Base-by-base conservation (phyloP, 768 basidiomycete species). In the Coprinopsis sp. region DNA sequence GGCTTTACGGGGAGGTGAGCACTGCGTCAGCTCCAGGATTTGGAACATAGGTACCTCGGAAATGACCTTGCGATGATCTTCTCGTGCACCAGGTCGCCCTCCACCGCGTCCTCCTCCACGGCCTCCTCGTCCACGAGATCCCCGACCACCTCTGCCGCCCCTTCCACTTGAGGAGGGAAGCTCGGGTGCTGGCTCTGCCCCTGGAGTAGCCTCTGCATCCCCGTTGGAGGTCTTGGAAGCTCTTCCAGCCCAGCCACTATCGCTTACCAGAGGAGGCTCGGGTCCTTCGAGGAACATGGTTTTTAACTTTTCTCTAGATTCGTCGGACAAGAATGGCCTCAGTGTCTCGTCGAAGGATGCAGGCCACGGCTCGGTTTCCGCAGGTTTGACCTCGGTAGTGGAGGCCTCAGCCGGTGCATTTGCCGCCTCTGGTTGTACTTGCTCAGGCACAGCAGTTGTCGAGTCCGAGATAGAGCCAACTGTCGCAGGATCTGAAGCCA, bases 241-340 rank as follows among this genome's bases (percentile, higher is more conserved):
- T 45, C 79, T 76, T 30, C 73, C 71, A 21, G 65, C 79, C 89
- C 88, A 93, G 8, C 91, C 91, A 46, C 64, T 68, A 64, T 93
- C 89, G 51, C 80, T 81, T 33, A 78, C 71, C 49, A 81, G 72
- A 0, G 88, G 87, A 28, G 87, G 83, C 49, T 85, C 82, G 4
- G 82, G 81, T 1, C 94, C 93, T 65, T 95, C 85, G 16, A 91
- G 68, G 50, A 76, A 87, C 63, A 96, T 79, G 31, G 74, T 67
- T 60, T 85, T 91, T 30, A 97, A 64, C 29, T 79, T 68, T 21
- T 63, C 57, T 25, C 92, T 76, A 4, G 73, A 73, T 16, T 74
- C 72, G 44, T 74, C 71, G 3, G 86, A 76, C 22, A 96, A 72
- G 66, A 82, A 87, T 1, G 80, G 66, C 6, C 75, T 59, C 8